phyloP scores from a whole-genome alignment of 805 yeast genomes.

The Tetrapisispora iriomotensis region DNA sequence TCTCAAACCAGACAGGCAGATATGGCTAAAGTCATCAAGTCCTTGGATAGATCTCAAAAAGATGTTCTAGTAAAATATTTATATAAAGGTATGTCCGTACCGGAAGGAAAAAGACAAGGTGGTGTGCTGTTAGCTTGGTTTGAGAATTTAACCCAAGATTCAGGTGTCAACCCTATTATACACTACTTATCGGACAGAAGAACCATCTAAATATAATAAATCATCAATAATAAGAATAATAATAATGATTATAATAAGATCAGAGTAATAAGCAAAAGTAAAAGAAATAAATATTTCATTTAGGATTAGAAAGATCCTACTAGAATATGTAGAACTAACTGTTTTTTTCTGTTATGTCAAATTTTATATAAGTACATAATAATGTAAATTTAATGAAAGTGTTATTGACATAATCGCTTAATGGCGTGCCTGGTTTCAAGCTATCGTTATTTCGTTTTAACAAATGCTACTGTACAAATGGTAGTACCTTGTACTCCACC shows the following conservation, averaged over 20 bases:
- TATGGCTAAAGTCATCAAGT: slow-evolving; percentile 48
- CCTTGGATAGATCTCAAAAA: slow-evolving; percentile 53
- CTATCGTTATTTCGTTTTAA: slow-evolving; percentile 28
- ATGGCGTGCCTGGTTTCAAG: too few species aligned
- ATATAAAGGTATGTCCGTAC: slow-evolving; percentile 73
- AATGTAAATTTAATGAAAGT: not conserved
- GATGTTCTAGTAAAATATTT: slow-evolving; percentile 74
- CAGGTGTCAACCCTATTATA: slow-evolving; percentile 84
- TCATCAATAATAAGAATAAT: not conserved
- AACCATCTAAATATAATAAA: slow-evolving; percentile 39
- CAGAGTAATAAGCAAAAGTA: not conserved
- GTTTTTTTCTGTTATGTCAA: not conserved
- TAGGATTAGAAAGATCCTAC: too few species aligned
- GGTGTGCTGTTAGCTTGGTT: slow-evolving; percentile 84
- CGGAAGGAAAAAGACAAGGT: slow-evolving; percentile 76
- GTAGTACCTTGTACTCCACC: slow-evolving; percentile 88
- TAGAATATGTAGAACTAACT: not conserved
- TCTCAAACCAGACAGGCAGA: slow-evolving; percentile 60
- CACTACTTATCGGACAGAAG: slow-evolving; percentile 81
- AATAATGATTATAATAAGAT: not conserved
- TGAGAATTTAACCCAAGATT: slow-evolving; percentile 72
- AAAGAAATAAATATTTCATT: not conserved
- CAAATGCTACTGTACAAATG: slow-evolving; percentile 78
- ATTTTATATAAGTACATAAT: not conserved
- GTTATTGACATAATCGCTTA: not conserved